phyloP scores from a whole-genome alignment of 441 rosid genomes.

The Aquilaria agallochum region DNA sequence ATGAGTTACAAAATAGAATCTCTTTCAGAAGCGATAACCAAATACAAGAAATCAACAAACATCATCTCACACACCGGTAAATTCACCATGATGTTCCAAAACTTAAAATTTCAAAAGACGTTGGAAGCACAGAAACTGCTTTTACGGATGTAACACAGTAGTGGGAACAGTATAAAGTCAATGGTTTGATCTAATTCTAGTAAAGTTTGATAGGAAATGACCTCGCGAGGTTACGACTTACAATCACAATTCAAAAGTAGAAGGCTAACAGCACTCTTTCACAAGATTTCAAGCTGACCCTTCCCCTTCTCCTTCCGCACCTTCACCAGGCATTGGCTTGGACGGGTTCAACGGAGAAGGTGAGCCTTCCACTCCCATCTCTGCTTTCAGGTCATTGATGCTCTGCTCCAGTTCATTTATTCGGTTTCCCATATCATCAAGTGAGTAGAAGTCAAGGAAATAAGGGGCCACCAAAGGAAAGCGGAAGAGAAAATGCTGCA shows the following conservation, averaged over 20 bases:
- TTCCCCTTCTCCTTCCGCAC: slow-evolving; percentile 24
- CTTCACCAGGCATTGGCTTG: slow-evolving; percentile 34
- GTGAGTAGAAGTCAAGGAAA: slow-evolving; percentile 54
- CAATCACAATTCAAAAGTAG: not conserved
- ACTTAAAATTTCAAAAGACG: too few relatives aligned
- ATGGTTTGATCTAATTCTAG: too few relatives aligned
- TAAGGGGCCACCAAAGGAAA: slow-evolving; percentile 8
- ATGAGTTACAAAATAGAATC: too few relatives aligned
- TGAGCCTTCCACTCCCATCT: slow-evolving; percentile 72
- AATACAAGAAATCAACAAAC: too few relatives aligned
- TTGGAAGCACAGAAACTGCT: too few relatives aligned
- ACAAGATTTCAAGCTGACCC: slow-evolving; percentile 31
- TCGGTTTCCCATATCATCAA: slow-evolving; percentile 68
- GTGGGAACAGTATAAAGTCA: too few relatives aligned
- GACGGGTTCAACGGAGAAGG: slow-evolving; percentile 46
- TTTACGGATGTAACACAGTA: too few relatives aligned
- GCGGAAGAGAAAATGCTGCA: too few relatives aligned
- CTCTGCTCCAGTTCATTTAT: slow-evolving; percentile 71
- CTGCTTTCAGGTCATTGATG: slow-evolving; percentile 51
- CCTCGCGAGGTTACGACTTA: not conserved
- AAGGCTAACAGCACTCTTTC: slow-evolving; percentile 10
- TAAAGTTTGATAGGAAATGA: too few relatives aligned
- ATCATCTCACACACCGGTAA: too few relatives aligned
- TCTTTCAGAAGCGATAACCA: too few relatives aligned
- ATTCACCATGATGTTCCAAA: too few relatives aligned